phyloP scores from a whole-genome alignment of 1,284 basidiomycete genomes.

The Trichosporon faecale region DNA sequence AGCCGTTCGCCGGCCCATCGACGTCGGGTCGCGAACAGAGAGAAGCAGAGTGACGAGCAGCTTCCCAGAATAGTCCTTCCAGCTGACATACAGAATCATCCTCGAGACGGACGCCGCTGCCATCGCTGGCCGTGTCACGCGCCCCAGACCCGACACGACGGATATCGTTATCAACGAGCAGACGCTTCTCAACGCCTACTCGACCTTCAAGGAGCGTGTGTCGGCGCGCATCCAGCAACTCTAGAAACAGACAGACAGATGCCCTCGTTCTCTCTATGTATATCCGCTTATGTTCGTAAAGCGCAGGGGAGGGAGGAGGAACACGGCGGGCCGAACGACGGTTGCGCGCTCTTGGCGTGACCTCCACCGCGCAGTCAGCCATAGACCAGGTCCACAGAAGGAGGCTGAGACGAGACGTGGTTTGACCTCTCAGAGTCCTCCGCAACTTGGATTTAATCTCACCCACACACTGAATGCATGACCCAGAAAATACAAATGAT shows the following conservation, averaged over 20 bases:
- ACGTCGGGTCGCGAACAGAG: no score
- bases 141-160: slow-evolving; percentile 86
- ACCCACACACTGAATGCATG: slow-evolving; percentile 10
- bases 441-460: slow-evolving; percentile 14
- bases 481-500: slow-evolving; percentile 10
- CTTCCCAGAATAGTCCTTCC: background rate
- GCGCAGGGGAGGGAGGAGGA: no score
- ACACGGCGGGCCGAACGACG: background rate
- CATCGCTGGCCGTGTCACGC: slow-evolving; percentile 89
- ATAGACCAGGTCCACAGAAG: no score
- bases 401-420: no score
- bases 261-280: background rate
- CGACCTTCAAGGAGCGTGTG: slow-evolving; percentile 79
- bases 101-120: slow-evolving; percentile 94
- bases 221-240: slow-evolving; percentile 63
- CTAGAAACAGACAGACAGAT: slow-evolving; percentile 34
- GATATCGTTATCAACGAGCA: slow-evolving; percentile 99
- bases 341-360: no score
- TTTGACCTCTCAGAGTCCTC: background rate
- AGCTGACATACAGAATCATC: slow-evolving; percentile 68
- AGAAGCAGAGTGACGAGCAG: background rate
- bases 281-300: background rate
- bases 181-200: slow-evolving; percentile 85
- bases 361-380: no score
- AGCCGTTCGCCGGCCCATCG: no score